These are phyloP conservation scores for Delphinella strobiligena DNA, from an alignment of 2,329 filamentous ascomycete genomes.

Conservation along the genomic window DNA sequence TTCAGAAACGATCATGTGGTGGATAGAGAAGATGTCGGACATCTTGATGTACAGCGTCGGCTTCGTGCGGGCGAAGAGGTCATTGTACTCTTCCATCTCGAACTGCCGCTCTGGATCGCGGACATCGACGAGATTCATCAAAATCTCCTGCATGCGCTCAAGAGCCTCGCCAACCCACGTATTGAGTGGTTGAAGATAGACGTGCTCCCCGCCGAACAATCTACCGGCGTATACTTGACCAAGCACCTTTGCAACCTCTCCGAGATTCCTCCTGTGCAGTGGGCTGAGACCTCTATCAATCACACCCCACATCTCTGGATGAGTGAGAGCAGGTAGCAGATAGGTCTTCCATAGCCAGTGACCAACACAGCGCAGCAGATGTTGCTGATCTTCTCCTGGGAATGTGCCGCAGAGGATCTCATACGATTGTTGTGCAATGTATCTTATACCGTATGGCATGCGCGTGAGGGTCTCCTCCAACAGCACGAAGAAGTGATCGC, in stretches of 20 bases:
- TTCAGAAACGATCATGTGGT: conserved; percentile 73
- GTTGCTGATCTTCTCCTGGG: conserved; percentile 62
- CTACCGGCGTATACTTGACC: conserved; percentile 77
- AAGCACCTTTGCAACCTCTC: conserved; percentile 83
- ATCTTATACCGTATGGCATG: conserved; percentile 89
- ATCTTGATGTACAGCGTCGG: conserved; percentile 99
- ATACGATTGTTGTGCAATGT: conserved; percentile 76
- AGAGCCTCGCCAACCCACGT: conserved; percentile 80
- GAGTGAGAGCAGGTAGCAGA: conserved; percentile 75
- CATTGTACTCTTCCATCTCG: conserved; percentile 98
- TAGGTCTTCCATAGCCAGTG: conserved; percentile 95
- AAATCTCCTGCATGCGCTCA: conserved; percentile 63
- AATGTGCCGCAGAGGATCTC: conserved; percentile 67
- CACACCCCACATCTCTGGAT: conserved; percentile 86
- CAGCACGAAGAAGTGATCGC: conserved; percentile 73
- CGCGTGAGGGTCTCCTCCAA: conserved; percentile 73
- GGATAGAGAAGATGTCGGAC: conserved; percentile 91
- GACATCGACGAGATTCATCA: conserved; percentile 66
- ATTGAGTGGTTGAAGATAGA: conserved; percentile 91
- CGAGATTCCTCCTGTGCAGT: conserved; percentile 82
- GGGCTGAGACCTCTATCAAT: conserved; percentile 81
- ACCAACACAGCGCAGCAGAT: conserved; percentile 70
- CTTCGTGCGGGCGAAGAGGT: conserved; percentile 90
- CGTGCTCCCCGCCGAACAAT: conserved; percentile 85
- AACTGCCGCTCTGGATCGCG: conserved; percentile 83